phyloP scores from a whole-genome alignment of 208 protist species.

The Leishmania amazonensis region DNA sequence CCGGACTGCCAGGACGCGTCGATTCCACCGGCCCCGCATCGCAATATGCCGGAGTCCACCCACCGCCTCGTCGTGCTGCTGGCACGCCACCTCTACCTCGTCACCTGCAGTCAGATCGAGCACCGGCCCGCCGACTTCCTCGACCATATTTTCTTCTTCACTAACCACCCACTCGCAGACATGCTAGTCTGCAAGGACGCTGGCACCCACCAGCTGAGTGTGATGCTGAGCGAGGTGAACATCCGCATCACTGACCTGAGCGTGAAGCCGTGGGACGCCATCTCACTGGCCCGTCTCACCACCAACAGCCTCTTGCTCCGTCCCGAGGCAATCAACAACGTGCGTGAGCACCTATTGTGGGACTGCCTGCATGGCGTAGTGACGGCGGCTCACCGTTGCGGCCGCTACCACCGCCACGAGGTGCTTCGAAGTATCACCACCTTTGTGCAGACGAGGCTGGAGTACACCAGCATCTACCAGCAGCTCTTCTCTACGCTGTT shows the following conservation, averaged over 20 bases:
- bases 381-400: slow-evolving; percentile 73
- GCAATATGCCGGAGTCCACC: slow-evolving; percentile 52
- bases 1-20: slow-evolving; percentile 68
- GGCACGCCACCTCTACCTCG: slow-evolving; percentile 85
- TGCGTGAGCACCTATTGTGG: slow-evolving; percentile 73
- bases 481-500: slow-evolving; percentile 79
- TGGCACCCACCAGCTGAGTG: slow-evolving; percentile 50
- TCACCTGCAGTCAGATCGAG: slow-evolving; percentile 61
- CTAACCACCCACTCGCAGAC: slow-evolving; percentile 74
- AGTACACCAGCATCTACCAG: slow-evolving; percentile 34
- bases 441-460: slow-evolving; percentile 51
- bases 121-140: slow-evolving; percentile 49
- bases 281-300: slow-evolving; percentile 62
- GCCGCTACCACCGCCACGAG: slow-evolving; percentile 64
- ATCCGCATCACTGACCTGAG: slow-evolving; percentile 61
- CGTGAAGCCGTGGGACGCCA: slow-evolving; percentile 78
- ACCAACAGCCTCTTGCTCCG: slow-evolving; percentile 71
- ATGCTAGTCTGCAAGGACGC: slow-evolving; percentile 52
- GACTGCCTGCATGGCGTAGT: slow-evolving; percentile 89
- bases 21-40: slow-evolving; percentile 49
- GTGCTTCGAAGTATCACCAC: slow-evolving; percentile 67
- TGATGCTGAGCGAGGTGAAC: slow-evolving; percentile 63
- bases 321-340: slow-evolving; percentile 35
- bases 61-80: slow-evolving; percentile 88
- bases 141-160: slow-evolving; percentile 69